phyloP scores from a whole-genome alignment of 768 basidiomycete species.

The Mycena rebaudengoi region DNA sequence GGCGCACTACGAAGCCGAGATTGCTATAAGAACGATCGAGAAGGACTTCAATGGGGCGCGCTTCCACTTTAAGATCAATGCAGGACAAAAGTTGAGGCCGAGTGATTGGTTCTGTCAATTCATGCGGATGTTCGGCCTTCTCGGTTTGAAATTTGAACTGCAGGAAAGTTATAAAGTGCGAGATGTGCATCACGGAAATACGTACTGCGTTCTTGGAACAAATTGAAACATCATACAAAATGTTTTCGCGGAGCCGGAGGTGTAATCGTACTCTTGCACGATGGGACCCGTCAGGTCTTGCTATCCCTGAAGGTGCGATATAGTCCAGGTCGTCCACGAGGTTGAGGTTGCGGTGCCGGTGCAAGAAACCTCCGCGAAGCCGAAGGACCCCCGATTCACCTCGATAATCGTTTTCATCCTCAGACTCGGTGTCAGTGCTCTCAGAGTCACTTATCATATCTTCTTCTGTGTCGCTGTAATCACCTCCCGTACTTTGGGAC shows the following conservation, averaged over 20 bases:
- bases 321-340: neutral
- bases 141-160: conserved; percentile 18
- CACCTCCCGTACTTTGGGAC: neutral
- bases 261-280: neutral
- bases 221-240: neutral
- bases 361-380: neutral
- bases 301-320: neutral
- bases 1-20: neutral
- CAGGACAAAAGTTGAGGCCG: conserved; percentile 1
- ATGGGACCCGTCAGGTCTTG: neutral
- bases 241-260: neutral
- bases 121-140: neutral
- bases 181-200: neutral
- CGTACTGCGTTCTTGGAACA: neutral
- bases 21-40: conserved; percentile 14
- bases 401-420: neutral
- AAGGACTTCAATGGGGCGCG: neutral
- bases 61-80: conserved; percentile 7
- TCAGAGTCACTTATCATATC: neutral
- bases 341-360: neutral
- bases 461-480: neutral
- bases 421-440: neutral
- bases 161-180: neutral
- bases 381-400: neutral
- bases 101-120: neutral